Base-by-base conservation (phyloP, 345 rosid species). In the Kernera saxatilis region DNA sequence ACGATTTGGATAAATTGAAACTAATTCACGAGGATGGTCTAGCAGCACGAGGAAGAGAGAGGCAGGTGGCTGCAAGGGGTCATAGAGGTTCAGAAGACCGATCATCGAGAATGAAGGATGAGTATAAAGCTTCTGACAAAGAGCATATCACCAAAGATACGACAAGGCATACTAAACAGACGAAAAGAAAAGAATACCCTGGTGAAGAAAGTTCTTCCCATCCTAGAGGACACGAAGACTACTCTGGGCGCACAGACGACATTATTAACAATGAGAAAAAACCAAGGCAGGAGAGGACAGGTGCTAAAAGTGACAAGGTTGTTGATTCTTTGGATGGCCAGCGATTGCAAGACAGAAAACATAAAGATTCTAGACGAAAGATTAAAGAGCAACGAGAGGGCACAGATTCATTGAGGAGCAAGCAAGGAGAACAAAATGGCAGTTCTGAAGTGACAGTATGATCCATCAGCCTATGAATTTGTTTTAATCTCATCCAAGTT, bases 61-160 rank as follows among this genome's bases (percentile, higher is more conserved):
- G 85, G 26, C 78, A 88, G 18, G 77, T 81, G 63, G 71, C 80
- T 64, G 67, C 37, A 35, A 86, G 87, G 82, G 75, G 80, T 67
- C 87, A 85, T 32, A 88, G 87, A 73, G 84, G 68, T 64, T 82
- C 85, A 18, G 98, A 94, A 79, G 99, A 94, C 67, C 84, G 84
- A 78, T 73, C 83, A 73, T 74, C 80, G 17, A 82, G 88, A 82
- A 70, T 48, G 36, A 91, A 80, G 76, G 95, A 89, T 62, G 95
- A 86, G 45, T 70, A 78, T 73, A 90, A 82, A 77, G 80, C 72
- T 64, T 74, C 86, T 30, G 92, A 89, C 21, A 93, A 83, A 77
- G 97, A 93, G 50, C 81, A 77, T 78, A 84, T 74, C 33, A 61
- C 69, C 30, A 94, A 84, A 82, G 98, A 88, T 70, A 30, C 84